These are phyloP conservation scores for Vigna trinervia DNA, from an alignment of 306 rosid genomes.

Conservation along the genomic window DNA sequence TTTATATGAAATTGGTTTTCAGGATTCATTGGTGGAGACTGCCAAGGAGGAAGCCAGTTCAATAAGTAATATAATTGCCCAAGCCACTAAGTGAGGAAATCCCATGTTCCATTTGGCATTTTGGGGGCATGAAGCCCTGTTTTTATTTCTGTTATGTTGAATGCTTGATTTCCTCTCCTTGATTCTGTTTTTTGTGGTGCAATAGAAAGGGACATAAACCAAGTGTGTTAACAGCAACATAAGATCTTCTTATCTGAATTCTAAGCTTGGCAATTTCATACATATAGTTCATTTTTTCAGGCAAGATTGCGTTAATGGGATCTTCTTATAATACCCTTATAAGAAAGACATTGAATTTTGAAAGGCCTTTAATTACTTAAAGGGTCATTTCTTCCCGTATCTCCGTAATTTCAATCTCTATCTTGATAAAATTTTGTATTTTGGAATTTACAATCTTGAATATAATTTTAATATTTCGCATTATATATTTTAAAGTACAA, in stretches of 20 bases:
- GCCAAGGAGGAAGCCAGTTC: constrained; percentile 95
- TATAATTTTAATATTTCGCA: no score
- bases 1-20: constrained; percentile 31
- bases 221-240: constrained; percentile 4
- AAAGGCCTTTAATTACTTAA: no score
- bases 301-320: no score
- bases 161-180: background rate
- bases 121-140: background rate
- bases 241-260: background rate
- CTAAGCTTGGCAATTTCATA: constrained; percentile 23
- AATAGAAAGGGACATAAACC: background rate
- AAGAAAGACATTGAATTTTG: no score
- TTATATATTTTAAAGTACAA: no score
- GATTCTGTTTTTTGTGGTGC: background rate
- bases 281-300: no score
- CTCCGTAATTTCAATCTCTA: no score
- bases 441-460: no score
- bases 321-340: no score
- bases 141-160: constrained; percentile 20
- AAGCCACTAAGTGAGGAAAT: constrained; percentile 62
- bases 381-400: no score
- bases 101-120: background rate
- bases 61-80: constrained; percentile 80
- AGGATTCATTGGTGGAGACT: constrained; percentile 96
- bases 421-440: no score